These are phyloP conservation scores for Chaetomium cochliodes DNA, from an alignment of 495 filamentous ascomycete species.

Conservation along the genomic window DNA sequence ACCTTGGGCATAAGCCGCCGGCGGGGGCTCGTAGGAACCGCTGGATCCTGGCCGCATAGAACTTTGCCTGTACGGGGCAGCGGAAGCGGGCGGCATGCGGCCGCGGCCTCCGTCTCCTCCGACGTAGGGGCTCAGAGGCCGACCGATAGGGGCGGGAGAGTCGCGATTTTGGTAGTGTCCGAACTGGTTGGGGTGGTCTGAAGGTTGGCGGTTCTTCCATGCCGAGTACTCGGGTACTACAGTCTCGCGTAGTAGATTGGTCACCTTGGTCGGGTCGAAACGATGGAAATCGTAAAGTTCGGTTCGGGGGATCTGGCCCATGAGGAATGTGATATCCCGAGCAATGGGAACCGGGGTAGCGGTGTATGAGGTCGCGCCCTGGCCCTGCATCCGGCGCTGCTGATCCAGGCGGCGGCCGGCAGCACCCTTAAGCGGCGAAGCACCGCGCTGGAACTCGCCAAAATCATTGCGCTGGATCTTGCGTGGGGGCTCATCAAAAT, in stretches of 20 bases:
- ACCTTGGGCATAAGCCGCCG: slow-evolving; percentile 36
- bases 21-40: slow-evolving; percentile 48
- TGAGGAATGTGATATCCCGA: slow-evolving; percentile 74
- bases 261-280: slow-evolving; percentile 69
- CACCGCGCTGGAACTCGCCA: slow-evolving; percentile 58
- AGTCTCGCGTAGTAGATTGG: slow-evolving; percentile 67
- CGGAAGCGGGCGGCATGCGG: slow-evolving; percentile 21
- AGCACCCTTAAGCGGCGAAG: slow-evolving; percentile 82
- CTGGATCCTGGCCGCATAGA: slow-evolving; percentile 46
- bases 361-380: slow-evolving; percentile 41
- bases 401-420: slow-evolving; percentile 81
- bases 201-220: slow-evolving; percentile 36
- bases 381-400: slow-evolving; percentile 59
- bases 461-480: slow-evolving; percentile 53
- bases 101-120: slow-evolving; percentile 24
- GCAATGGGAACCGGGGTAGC: slow-evolving; percentile 56
- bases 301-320: slow-evolving; percentile 78
- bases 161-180: slow-evolving; percentile 37
- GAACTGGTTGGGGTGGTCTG: slow-evolving; percentile 35
- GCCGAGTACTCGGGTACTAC: slow-evolving; percentile 59
- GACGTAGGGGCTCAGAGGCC: slow-evolving; percentile 44
- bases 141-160: slow-evolving; percentile 40
- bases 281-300: slow-evolving; percentile 63
- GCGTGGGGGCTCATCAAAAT: slow-evolving; percentile 76
- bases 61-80: slow-evolving; percentile 41